Conservation (phyloP, 129 eudicot species). For the Deinandra increscens region DNA sequence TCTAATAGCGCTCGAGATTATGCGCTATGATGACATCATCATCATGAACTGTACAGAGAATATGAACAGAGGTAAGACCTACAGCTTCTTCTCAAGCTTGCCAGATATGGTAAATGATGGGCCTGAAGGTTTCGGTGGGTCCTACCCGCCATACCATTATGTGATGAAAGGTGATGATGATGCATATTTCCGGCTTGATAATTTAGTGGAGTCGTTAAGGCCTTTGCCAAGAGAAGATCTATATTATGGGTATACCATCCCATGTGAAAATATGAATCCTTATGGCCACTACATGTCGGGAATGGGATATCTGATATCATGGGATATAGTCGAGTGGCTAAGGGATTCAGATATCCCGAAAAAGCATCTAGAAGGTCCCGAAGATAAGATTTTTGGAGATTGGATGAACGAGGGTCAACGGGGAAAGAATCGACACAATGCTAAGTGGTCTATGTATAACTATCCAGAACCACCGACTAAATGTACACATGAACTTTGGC, state of each 20-base stretch:
- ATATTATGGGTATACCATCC: conserved; percentile 88
- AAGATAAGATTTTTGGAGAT: conserved; percentile 74
- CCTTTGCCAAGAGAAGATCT: conserved; percentile 73
- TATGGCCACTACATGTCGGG: conserved; percentile 86
- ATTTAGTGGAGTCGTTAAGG: conserved; percentile 56
- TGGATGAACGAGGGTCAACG: conserved; percentile 66
- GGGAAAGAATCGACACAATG: conserved; percentile 74
- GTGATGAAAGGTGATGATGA: conserved; percentile 90
- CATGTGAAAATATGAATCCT: conserved; percentile 83
- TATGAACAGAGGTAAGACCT: conserved; percentile 93
- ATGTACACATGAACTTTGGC: conserved; percentile 91
- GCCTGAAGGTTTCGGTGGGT: conserved; percentile 1
- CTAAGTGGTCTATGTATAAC: conserved; percentile 95
- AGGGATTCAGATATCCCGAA: conserved; percentile 63
- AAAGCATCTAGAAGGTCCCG: conserved; percentile 66
- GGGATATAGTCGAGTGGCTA: conserved; percentile 92
- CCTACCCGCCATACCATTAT: conserved; percentile 79
- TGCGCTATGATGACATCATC: conserved; percentile 79
- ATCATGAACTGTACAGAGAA: conserved; percentile 83
- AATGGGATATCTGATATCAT: conserved; percentile 80
- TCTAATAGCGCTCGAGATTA: conserved; percentile 78
- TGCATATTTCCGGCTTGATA: conserved; percentile 56
- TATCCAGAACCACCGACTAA: conserved; percentile 74
- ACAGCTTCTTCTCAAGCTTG: conserved; percentile 75
- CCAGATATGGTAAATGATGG: conserved; percentile 50